phyloP scores from a whole-genome alignment of 768 basidiomycete genomes.

The Termitomyces sp. region DNA sequence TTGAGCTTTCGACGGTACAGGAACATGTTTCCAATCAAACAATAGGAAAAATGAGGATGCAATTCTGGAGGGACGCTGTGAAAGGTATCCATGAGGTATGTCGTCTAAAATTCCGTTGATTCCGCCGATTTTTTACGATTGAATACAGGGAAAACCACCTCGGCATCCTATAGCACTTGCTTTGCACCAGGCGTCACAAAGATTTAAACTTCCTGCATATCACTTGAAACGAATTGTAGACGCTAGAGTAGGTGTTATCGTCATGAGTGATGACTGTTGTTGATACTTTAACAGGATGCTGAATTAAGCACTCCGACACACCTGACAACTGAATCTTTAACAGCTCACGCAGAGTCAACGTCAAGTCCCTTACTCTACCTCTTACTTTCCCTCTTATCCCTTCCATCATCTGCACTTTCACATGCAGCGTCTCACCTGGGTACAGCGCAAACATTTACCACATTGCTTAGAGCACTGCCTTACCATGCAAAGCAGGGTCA shows the following conservation, averaged over 20 bases:
- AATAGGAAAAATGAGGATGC: constrained; percentile 80
- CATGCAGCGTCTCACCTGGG: constrained; percentile 85
- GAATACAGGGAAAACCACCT: constrained; percentile 61
- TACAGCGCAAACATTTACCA: constrained; percentile 62
- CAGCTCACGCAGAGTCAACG: constrained; percentile 73
- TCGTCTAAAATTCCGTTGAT: constrained; percentile 1
- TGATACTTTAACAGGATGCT: constrained; percentile 41
- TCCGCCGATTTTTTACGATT: constrained; percentile 6
- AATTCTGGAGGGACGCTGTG: constrained; percentile 83
- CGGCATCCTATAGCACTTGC: constrained; percentile 79
- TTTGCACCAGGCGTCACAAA: constrained; percentile 49
- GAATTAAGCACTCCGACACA: constrained; percentile 62
- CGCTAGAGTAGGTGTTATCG: constrained; percentile 56
- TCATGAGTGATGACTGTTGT: constrained; percentile 6
- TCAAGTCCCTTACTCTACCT: constrained; percentile 75
- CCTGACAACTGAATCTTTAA: constrained; percentile 62
- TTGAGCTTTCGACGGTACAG: constrained; percentile 72
- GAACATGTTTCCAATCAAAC: constrained; percentile 68
- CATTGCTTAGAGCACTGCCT: constrained; percentile 70
- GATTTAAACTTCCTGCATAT: constrained; percentile 54
- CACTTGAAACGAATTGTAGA: constrained; percentile 81
- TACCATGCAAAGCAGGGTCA: constrained; percentile 68
- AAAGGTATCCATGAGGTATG: constrained; percentile 61
- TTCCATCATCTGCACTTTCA: constrained; percentile 49
- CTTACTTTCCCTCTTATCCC: constrained; percentile 58